A percentile compares a stretch with the other conserved stretches of the same genome.
phyloP scores from a whole-genome alignment of 2,329 filamentous ascomycete species.

The Cladosporium sphaerospermum region DNA sequence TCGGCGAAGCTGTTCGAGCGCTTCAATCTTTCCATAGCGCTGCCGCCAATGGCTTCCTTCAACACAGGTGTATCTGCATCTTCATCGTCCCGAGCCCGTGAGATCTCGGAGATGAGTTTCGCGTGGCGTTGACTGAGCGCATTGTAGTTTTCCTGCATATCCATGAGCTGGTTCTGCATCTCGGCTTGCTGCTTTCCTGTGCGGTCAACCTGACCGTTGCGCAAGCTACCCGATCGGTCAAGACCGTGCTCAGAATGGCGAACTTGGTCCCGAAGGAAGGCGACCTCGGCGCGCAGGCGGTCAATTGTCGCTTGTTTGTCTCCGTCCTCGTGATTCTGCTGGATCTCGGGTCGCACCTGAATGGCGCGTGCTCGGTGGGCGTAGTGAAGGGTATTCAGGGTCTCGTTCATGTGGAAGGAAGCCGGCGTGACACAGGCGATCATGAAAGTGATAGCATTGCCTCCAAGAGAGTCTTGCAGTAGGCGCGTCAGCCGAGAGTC shows the following conservation, averaged over 20 bases:
- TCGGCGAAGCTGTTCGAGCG: constrained; percentile 94
- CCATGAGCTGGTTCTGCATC: constrained; percentile 86
- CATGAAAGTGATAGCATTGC: constrained; percentile 98
- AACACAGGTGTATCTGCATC: constrained; percentile 51
- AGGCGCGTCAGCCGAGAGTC: constrained; percentile 95
- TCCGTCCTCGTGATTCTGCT: constrained; percentile 78
- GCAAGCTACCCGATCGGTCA: constrained; percentile 47
- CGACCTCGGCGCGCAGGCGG: constrained; percentile 84
- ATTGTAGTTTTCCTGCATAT: constrained; percentile 90
- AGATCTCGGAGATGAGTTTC: constrained; percentile 90
- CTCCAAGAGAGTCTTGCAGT: constrained; percentile 91
- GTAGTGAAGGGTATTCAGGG: constrained; percentile 92
- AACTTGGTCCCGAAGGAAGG: constrained; percentile 90
- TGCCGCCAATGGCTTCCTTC: constrained; percentile 64
- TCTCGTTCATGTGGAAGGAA: constrained; percentile 96
- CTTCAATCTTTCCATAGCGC: constrained; percentile 79
- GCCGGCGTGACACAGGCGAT: constrained; percentile 96
- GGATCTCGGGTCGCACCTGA: constrained; percentile 94
- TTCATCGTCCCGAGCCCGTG: constrained; percentile 65
- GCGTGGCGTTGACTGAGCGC: constrained; percentile 87
- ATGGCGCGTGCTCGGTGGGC: constrained; percentile 93
- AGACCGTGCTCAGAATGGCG: constrained; percentile 68
- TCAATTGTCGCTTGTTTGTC: constrained; percentile 95
- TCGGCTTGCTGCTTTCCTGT: constrained; percentile 69
- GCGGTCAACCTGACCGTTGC: constrained; percentile 44